Evolutionary conservation across 1,284 basidiomycete genomes (phyloP), one percentile per base, ranked within the genome.

Genomic region (Rhodotorula sp.): DNA sequence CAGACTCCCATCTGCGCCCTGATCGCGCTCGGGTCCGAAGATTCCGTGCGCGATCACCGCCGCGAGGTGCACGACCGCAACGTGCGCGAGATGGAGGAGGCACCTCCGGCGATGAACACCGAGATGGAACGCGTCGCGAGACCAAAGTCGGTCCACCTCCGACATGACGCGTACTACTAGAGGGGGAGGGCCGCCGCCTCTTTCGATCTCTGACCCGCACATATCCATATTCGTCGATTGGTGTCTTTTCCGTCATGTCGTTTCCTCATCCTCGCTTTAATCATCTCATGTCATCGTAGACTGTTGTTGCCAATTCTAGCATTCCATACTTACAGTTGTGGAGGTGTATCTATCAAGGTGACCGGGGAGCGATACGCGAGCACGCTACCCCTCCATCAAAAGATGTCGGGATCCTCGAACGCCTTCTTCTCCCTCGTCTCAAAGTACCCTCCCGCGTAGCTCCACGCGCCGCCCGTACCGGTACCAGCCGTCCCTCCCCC

Each of bases 401-500:
- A 76, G 46, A 76, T 72, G 43, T 72, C 75, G 54, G 75, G 73
- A 54, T 76, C 73, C 2, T 58, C 66, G 51, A 72, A 74, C 18
- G 62, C 61, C 49, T 72, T 60, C 60, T 69, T 66, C 46, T 72
- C 73, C 26, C 73, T 56, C 23, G 34, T 56, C 21, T 72, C 68
- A 64, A 72, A 49, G 16, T 12, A 43, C n/a, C 18, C 4, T 12
- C 43, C 31, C 43, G 58, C 43, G 16, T 21, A 21, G 12, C 12
- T 16, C 26, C 16, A 69, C 74, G 39, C 39, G 39, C 39, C 39
- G 39, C 39, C 39, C 39, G 39, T 43, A 14, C 39, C 39, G 10
- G 56, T 58, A 78, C 78, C 77, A 65, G 78, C 78, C 16, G 68
- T 62, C 0, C 77, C 78, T 8, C 58, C 59, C 54, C 74, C 76